Percentiles rank a stretch among this genome's conserved stretches.
These are phyloP conservation scores for Eucalyptus sp. DNA, from an alignment of 345 rosid species.

Conservation along the genomic window DNA sequence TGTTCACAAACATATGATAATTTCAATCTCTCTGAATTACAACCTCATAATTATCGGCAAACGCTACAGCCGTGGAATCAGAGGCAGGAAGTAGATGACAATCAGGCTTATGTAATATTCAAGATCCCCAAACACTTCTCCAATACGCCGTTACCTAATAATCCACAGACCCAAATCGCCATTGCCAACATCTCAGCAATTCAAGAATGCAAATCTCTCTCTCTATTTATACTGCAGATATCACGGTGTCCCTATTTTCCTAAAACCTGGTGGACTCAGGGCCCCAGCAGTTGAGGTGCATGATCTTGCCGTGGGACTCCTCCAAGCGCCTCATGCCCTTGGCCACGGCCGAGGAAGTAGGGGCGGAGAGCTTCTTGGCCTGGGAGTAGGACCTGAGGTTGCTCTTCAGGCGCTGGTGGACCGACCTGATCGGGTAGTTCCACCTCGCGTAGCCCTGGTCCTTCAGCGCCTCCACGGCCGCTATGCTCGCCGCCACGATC, in stretches of 20 bases:
- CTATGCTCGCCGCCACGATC: slow-evolving; percentile 51
- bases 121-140: not conserved
- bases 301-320: slow-evolving; percentile 5
- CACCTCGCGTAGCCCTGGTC: slow-evolving; percentile 69
- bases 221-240: not conserved
- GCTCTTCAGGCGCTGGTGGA: slow-evolving; percentile 26
- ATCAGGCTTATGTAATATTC: not conserved
- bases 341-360: not conserved
- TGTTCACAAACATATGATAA: not conserved
- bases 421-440: slow-evolving; percentile 40
- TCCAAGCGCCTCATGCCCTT: slow-evolving; percentile 4
- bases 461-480: slow-evolving; percentile 54
- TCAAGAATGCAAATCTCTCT: not conserved
- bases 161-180: not conserved
- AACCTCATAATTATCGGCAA: not conserved
- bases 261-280: slow-evolving; percentile 31
- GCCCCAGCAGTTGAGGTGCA: slow-evolving; percentile 31
- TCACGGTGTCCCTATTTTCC: not conserved
- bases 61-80: not conserved
- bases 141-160: not conserved
- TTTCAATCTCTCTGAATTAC: not conserved
- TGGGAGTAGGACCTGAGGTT: slow-evolving; percentile 11
- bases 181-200: not conserved
- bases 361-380: not conserved
- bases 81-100: not conserved